A percentile compares a stretch with the other conserved stretches of the same genome.
These are phyloP conservation scores for Xylariaceae sp. DNA, from an alignment of 2,329 filamentous ascomycete genomes.

Conservation along the genomic window DNA sequence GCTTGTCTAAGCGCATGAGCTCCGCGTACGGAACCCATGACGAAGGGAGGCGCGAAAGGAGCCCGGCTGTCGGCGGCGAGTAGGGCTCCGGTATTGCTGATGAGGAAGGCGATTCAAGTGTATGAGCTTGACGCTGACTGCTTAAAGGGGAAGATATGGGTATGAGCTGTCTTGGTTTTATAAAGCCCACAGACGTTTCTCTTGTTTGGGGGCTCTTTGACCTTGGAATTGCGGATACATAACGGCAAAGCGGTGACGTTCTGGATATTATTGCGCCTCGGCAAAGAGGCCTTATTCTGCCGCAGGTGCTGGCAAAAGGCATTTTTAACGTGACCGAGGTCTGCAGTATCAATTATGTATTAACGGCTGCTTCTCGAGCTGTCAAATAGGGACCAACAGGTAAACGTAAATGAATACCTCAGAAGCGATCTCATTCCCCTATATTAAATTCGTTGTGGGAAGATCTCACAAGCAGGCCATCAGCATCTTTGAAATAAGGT, in stretches of 20 bases:
- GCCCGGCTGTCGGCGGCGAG: constrained; percentile 63
- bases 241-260: constrained; percentile 8
- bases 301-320: constrained; percentile 7
- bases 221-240: constrained; percentile 13
- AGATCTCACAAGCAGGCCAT: not conserved
- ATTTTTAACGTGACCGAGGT: constrained; percentile 2
- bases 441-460: not conserved
- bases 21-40: constrained; percentile 78
- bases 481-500: not conserved
- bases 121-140: constrained; percentile 23
- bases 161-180: constrained; percentile 21
- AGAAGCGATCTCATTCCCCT: not conserved
- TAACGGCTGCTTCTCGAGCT: not conserved
- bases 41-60: constrained; percentile 64
- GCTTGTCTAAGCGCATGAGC: constrained; percentile 76
- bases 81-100: constrained; percentile 43
- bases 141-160: not conserved
- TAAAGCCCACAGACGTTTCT: constrained; percentile 20
- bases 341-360: constrained; percentile 1
- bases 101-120: constrained; percentile 24
- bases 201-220: not conserved
- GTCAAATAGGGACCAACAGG: not conserved
- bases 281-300: constrained; percentile 7
- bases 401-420: not conserved
- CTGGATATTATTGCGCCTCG: not conserved